phyloP scores from a whole-genome alignment of 352 stramenopile genomes.

The Pythium biforme region DNA sequence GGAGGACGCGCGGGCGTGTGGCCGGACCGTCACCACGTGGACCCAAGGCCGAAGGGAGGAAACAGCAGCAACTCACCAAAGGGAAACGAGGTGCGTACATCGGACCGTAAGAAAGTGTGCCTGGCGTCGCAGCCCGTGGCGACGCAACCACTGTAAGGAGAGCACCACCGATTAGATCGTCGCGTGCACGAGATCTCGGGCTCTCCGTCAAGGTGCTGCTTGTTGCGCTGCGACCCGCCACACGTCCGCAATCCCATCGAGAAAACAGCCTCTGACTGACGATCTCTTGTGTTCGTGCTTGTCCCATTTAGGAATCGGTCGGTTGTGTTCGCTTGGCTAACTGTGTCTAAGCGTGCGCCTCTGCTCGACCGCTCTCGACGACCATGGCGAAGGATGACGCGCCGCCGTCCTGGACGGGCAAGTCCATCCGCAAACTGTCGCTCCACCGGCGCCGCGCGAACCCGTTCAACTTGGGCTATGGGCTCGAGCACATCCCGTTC shows the following conservation, averaged over 20 bases:
- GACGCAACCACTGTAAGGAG: not conserved
- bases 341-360: not conserved
- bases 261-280: not conserved
- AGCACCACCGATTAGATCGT: not conserved
- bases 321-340: not conserved
- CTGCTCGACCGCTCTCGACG: conserved; percentile 2
- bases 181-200: not conserved
- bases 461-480: conserved; percentile 35
- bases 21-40: conserved; percentile 11
- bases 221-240: not conserved
- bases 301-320: not conserved
- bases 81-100: conserved; percentile 11
- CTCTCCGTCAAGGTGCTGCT: conserved; percentile 4
- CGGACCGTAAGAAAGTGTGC: not conserved
- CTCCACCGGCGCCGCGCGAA: conserved; percentile 43
- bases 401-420: conserved; percentile 38
- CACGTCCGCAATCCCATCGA: not conserved
- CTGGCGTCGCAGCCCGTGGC: not conserved
- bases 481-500: conserved; percentile 49
- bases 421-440: conserved; percentile 46
- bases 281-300: not conserved
- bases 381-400: conserved; percentile 27
- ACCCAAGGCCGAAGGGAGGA: not conserved
- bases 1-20: not conserved
- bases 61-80: conserved; percentile 1